Percentiles rank a stretch among this genome's conserved stretches.
Conservation (phyloP, 306 rosid genomes). For the Crataegus laevigata region DNA sequence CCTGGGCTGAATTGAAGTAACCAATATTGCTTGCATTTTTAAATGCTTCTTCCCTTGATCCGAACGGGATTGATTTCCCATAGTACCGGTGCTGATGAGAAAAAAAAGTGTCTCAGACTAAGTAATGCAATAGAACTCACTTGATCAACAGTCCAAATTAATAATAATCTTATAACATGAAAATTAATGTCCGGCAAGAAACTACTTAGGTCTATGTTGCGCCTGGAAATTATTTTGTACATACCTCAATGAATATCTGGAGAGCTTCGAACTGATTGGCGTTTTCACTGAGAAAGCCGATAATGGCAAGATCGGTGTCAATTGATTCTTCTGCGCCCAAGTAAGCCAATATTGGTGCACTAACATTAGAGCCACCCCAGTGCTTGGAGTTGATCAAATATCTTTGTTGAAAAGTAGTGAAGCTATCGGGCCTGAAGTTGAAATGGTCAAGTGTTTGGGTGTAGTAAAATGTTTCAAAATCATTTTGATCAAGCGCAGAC, state of each 20-base stretch:
- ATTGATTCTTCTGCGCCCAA: slow-evolving; percentile 55
- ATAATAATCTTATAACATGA: background rate
- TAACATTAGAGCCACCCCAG: slow-evolving; percentile 57
- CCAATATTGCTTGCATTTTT: slow-evolving; percentile 50
- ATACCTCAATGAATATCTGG: slow-evolving; percentile 62
- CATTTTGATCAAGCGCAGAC: background rate
- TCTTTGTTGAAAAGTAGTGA: slow-evolving; percentile 48
- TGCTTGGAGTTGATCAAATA: slow-evolving; percentile 53
- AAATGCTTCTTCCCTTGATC: slow-evolving; percentile 56
- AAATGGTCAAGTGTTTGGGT: slow-evolving; percentile 64
- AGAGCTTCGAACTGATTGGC: slow-evolving; percentile 58
- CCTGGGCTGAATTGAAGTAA: slow-evolving; percentile 76
- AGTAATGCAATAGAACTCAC: background rate
- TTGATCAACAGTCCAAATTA: background rate
- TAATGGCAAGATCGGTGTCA: background rate
- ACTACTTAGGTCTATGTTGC: background rate
- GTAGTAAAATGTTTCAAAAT: slow-evolving; percentile 41
- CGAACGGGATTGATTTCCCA: slow-evolving; percentile 67
- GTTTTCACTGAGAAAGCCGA: slow-evolving; percentile 59
- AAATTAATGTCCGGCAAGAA: background rate
- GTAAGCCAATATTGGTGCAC: slow-evolving; percentile 58
- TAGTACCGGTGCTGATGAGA: slow-evolving; percentile 57
- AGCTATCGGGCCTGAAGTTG: slow-evolving; percentile 57
- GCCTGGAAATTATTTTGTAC: background rate
- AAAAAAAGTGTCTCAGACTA: background rate